Percentiles rank a stretch among this genome's conserved stretches.
These are phyloP conservation scores for Eimeria falciformis DNA, from an alignment of 169 alveolate species.

Conservation along the genomic window DNA sequence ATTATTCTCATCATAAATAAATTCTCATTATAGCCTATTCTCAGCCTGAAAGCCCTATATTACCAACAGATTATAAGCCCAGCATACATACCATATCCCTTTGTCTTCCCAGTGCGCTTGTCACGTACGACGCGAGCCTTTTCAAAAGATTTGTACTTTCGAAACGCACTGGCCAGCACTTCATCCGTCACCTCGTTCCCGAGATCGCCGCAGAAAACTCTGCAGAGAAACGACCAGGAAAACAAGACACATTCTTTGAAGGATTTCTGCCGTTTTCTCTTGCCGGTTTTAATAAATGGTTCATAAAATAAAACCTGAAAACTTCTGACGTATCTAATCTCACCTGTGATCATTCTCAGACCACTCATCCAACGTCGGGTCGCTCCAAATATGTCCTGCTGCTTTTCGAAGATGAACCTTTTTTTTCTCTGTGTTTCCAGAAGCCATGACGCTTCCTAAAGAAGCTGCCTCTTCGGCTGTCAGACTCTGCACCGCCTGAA, in stretches of 20 bases:
- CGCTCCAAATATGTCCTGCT: conserved; percentile 98
- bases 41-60: not conserved
- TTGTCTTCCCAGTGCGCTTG: conserved; percentile 95
- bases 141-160: conserved; percentile 96
- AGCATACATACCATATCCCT: conserved; percentile 92
- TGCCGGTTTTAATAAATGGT: not conserved
- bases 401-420: conserved; percentile 93
- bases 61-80: not conserved
- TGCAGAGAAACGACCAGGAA: conserved; percentile 16
- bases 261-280: not conserved
- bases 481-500: conserved; percentile 72
- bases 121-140: conserved; percentile 94
- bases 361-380: conserved; percentile 98
- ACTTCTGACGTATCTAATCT: not conserved
- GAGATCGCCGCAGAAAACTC: conserved; percentile 97
- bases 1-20: not conserved
- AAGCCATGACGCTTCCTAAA: conserved; percentile 75
- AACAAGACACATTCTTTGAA: not conserved
- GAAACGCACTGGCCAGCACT: conserved; percentile 96
- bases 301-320: not conserved
- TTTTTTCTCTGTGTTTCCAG: conserved; percentile 64
- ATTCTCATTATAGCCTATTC: not conserved
- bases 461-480: conserved; percentile 76
- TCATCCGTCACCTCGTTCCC: conserved; percentile 98
- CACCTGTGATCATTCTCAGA: conserved; percentile 95